A percentile compares a stretch with the other conserved stretches of the same genome.
Evolutionary conservation across 2,329 filamentous ascomycete species (phyloP).

Genomic region (Amylocarpus encephaloides): DNA sequence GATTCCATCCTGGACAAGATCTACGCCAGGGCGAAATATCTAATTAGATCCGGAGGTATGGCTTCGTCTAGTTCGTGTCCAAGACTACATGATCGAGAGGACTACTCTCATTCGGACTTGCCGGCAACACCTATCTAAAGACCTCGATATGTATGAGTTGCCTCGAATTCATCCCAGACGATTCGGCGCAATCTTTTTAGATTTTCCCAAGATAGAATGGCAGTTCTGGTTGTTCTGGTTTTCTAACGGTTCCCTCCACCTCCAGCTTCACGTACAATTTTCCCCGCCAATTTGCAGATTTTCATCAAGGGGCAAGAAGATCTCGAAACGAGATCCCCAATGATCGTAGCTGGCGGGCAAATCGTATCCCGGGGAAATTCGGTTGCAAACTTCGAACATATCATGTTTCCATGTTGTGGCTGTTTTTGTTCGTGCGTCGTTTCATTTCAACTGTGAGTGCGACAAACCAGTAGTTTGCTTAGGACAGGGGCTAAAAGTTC

Average conservation of each 20-base stretch:
- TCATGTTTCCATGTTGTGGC: background rate
- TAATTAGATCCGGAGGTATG: background rate
- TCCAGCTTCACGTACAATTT: no score
- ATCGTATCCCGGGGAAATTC: background rate
- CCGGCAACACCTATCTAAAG: no score
- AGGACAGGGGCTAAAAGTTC: no score
- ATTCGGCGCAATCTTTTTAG: no score
- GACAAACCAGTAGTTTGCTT: background rate
- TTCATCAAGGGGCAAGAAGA: background rate
- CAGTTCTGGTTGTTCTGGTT: no score
- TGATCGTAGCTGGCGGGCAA: background rate
- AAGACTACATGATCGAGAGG: no score
- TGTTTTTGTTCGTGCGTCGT: background rate
- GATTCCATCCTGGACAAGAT: background rate
- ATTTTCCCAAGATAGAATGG: no score
- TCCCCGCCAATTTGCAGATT: background rate
- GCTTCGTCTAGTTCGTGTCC: no score
- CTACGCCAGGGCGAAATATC: background rate
- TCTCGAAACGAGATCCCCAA: background rate
- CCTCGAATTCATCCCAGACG: no score
- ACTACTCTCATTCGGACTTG: no score
- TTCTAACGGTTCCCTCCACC: no score
- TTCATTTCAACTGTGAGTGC: background rate
- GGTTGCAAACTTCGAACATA: background rate
- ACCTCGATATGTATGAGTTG: no score